A percentile compares a stretch with the other conserved stretches of the same genome.
phyloP scores from a whole-genome alignment of 805 yeast species.

The Candida broadrunensis region DNA sequence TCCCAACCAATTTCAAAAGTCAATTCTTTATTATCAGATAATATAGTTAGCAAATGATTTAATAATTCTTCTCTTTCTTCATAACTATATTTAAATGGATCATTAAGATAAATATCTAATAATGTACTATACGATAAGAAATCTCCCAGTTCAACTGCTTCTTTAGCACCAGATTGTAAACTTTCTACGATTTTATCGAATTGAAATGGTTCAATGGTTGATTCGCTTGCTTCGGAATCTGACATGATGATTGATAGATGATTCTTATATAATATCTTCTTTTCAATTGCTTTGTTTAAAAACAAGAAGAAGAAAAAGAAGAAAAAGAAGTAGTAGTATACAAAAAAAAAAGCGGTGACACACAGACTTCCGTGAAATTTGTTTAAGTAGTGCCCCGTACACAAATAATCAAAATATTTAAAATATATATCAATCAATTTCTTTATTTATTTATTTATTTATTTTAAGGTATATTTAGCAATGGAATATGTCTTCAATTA shows the following conservation, averaged over 20 bases:
- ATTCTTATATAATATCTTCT: no score
- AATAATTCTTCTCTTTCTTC: constrained; percentile 54
- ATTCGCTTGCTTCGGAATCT: constrained; percentile 12
- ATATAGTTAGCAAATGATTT: constrained; percentile 38
- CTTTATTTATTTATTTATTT: no score
- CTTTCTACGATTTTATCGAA: constrained; percentile 24
- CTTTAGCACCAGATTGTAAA: constrained; percentile 29
- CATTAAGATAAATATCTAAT: constrained; percentile 56
- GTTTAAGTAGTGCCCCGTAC: no score
- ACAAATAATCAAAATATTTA: no score
- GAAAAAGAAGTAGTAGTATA: no score
- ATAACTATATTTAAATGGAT: constrained; percentile 42
- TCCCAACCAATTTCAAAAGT: constrained; percentile 86
- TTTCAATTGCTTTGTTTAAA: no score
- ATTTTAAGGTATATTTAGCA: no score
- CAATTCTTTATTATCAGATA: constrained; percentile 46
- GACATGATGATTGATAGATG: no score
- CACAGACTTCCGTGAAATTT: no score
- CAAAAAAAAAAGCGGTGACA: no score
- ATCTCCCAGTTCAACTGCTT: constrained; percentile 49
- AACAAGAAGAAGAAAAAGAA: not conserved
- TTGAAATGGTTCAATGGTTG: constrained; percentile 20
- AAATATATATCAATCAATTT: no score
- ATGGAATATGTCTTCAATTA: constrained; percentile 2
- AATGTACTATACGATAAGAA: constrained; percentile 71